Evolutionary conservation across 2,329 filamentous ascomycete species (phyloP).

Genomic region (Sclerotinia spermophila): DNA sequence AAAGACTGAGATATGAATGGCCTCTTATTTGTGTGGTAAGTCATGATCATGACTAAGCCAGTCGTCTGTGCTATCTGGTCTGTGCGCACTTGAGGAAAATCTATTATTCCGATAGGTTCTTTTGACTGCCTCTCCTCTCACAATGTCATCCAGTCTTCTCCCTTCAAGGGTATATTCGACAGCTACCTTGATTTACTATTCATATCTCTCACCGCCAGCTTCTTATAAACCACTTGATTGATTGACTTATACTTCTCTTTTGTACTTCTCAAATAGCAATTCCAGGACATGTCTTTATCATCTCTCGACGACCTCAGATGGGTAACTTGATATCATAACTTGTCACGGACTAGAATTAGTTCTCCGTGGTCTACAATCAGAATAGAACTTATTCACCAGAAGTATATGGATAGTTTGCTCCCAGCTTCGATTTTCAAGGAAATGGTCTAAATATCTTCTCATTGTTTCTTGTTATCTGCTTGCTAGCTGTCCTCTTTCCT

Average conservation of each 20-base stretch:
- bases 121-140: neutral
- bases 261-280: neutral
- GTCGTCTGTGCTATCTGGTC: neutral
- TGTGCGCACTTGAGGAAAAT: neutral
- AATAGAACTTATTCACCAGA: neutral
- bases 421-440: too few relatives aligned
- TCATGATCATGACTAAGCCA: neutral
- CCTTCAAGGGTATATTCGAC: too few relatives aligned
- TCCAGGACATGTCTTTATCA: neutral
- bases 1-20: neutral
- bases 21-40: neutral
- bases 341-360: too few relatives aligned
- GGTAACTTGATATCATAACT: neutral
- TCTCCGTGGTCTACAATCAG: neutral
- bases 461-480: neutral
- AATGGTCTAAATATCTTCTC: neutral
- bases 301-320: neutral
- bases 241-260: neutral
- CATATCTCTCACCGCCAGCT: too few relatives aligned
- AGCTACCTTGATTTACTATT: neutral
- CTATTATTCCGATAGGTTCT: conserved; percentile 6
- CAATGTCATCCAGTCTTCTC: neutral
- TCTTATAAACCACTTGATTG: neutral
- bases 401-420: neutral
- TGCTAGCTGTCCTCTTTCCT: neutral